Evolutionary conservation across 2,329 filamentous ascomycete genomes (phyloP).

Genomic region (Plectosphaerella sp.): DNA sequence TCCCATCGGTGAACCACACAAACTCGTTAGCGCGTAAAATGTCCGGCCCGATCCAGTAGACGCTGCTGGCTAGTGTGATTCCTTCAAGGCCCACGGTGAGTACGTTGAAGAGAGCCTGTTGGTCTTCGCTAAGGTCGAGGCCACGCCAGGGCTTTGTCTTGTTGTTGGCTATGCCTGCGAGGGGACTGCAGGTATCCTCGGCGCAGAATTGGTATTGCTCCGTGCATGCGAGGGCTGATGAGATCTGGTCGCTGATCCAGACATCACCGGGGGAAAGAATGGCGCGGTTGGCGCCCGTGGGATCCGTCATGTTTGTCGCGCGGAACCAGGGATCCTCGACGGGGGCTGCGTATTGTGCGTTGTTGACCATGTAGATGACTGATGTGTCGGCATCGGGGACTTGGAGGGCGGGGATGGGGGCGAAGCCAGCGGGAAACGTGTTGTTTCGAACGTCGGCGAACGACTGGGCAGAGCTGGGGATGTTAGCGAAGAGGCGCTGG

Average conservation of each 20-base stretch:
- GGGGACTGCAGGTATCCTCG: not conserved
- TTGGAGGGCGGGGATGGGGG: not conserved
- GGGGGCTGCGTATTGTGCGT: not conserved
- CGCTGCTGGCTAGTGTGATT: not conserved
- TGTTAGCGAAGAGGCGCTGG: not conserved
- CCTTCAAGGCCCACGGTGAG: not conserved
- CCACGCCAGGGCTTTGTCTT: too few species aligned
- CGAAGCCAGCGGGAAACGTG: not conserved
- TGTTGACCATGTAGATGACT: not conserved
- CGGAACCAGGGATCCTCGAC: conserved; percentile 2
- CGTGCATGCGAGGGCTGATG: not conserved
- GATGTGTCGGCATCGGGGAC: not conserved
- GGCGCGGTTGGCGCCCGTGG: not conserved
- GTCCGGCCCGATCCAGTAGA: not conserved
- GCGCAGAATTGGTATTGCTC: conserved; percentile 4
- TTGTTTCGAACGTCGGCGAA: not conserved
- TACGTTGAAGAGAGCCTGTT: not conserved
- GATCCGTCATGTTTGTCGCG: not conserved
- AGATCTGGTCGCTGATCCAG: not conserved
- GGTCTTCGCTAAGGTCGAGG: not conserved
- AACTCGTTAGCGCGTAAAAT: not conserved
- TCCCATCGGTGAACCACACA: not conserved
- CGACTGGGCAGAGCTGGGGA: not conserved
- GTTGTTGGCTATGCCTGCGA: not conserved
- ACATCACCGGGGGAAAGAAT: not conserved